Conservation (phyloP, 805 yeast species). For the Lipomyces oligophaga region DNA sequence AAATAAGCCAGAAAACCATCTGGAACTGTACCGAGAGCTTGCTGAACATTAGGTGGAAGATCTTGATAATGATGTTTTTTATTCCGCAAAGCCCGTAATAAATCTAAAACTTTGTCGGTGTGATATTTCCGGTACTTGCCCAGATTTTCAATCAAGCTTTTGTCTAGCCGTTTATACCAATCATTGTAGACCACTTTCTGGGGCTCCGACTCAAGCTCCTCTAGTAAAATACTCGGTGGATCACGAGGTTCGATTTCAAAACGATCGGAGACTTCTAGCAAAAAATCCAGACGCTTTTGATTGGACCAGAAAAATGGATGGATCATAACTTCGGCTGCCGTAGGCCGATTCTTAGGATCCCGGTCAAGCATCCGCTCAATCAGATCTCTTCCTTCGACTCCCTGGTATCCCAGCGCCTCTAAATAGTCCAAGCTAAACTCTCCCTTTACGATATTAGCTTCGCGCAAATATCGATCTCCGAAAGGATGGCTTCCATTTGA, state of each 20-base stretch:
- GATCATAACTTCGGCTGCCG: conserved; percentile 58
- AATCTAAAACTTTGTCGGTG: conserved; percentile 72
- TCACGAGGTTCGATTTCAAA: conserved; percentile 81
- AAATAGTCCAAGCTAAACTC: conserved; percentile 51
- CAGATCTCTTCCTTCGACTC: conserved; percentile 68
- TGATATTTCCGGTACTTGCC: conserved; percentile 90
- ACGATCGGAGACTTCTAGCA: conserved; percentile 83
- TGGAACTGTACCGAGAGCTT: conserved; percentile 73
- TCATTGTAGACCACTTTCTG: conserved; percentile 49
- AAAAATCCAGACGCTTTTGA: conserved; percentile 72
- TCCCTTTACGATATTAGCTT: conserved; percentile 78
- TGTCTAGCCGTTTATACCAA: conserved; percentile 75
- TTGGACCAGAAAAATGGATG: conserved; percentile 89
- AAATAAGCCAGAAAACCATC: conserved; percentile 80
- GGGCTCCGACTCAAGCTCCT: conserved; percentile 53
- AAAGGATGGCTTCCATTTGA: conserved; percentile 88
- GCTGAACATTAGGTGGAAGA: conserved; percentile 62
- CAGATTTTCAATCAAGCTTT: conserved; percentile 70
- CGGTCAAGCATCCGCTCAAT: conserved; percentile 65
- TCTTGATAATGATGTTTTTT: conserved; percentile 94
- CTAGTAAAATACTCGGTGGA: conserved; percentile 62
- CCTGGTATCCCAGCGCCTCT: conserved; percentile 41
- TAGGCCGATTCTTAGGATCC: conserved; percentile 69
- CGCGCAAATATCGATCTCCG: conserved; percentile 86
- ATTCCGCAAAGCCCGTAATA: conserved; percentile 83